phyloP scores from a whole-genome alignment of 345 rosid genomes.

The Aethionema arabicum region DNA sequence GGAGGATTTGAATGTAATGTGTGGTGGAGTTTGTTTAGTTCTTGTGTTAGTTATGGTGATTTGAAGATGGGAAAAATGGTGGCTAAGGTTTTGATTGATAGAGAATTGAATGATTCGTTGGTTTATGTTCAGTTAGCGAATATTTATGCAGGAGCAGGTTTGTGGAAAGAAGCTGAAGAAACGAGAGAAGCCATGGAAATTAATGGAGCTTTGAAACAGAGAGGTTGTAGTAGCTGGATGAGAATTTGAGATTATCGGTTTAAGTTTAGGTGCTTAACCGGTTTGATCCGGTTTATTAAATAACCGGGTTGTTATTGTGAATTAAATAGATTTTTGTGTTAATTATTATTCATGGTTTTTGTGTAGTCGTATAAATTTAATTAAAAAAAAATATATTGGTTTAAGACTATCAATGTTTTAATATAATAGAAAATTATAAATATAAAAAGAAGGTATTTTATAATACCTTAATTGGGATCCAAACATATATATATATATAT shows the following conservation, averaged over 20 bases:
- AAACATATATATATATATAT: too few species aligned
- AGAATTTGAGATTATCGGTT: slow-evolving; percentile 34
- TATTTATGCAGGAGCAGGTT: slow-evolving; percentile 70
- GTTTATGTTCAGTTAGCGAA: slow-evolving; percentile 66
- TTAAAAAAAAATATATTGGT: too few species aligned
- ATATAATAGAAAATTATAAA: too few species aligned
- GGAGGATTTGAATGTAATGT: slow-evolving; percentile 39
- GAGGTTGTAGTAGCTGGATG: slow-evolving; percentile 68
- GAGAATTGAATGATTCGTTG: slow-evolving; percentile 50
- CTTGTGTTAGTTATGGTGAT: slow-evolving; percentile 75
- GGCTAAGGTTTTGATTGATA: slow-evolving; percentile 54
- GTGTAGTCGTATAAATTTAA: too few species aligned
- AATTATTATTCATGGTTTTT: background rate
- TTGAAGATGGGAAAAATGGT: slow-evolving; percentile 57
- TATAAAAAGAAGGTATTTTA: too few species aligned
- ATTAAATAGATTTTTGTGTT: too few species aligned
- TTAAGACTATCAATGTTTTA: too few species aligned
- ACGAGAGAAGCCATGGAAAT: slow-evolving; percentile 44
- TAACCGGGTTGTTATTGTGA: slow-evolving; percentile 6
- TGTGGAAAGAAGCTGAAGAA: slow-evolving; percentile 75
- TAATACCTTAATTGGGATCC: too few species aligned
- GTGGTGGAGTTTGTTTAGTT: slow-evolving; percentile 71
- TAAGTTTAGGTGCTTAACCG: slow-evolving; percentile 8
- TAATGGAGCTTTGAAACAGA: slow-evolving; percentile 50
- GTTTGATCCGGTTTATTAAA: background rate